Percentiles rank a stretch among this genome's conserved stretches.
These are phyloP conservation scores for Inosperma sp. DNA, from an alignment of 768 basidiomycete species.

Conservation along the genomic window DNA sequence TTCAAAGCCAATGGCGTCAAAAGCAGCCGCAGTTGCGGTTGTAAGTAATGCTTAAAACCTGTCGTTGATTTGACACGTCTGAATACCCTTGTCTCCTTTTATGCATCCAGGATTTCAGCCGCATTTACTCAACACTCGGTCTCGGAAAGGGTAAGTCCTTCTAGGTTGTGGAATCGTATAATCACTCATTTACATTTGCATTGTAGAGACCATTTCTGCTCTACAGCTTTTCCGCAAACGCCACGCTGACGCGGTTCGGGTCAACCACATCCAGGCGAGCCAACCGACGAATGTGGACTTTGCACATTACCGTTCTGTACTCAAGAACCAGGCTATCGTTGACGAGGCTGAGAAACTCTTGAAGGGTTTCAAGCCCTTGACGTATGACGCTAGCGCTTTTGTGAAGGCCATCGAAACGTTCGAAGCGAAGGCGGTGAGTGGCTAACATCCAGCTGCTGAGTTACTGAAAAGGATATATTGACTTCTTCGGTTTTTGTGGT, in stretches of 20 bases:
- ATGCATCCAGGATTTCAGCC: conserved; percentile 71
- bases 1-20: conserved; percentile 55
- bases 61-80: conserved; percentile 20
- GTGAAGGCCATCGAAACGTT: conserved; percentile 96
- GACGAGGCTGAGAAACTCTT: conserved; percentile 90
- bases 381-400: conserved; percentile 86
- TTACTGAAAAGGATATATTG: neutral
- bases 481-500: conserved; percentile 1
- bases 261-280: conserved; percentile 54
- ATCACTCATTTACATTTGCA: neutral
- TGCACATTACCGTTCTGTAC: conserved; percentile 80
- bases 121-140: conserved; percentile 76
- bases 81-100: conserved; percentile 18
- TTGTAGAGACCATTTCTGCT: conserved; percentile 79
- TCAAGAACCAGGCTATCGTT: conserved; percentile 91
- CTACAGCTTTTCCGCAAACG: conserved; percentile 97
- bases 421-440: conserved; percentile 84
- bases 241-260: conserved; percentile 80
- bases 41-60: conserved; percentile 32
- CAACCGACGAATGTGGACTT: conserved; percentile 86
- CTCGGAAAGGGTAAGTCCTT: conserved; percentile 92
- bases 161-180: too few relatives aligned
- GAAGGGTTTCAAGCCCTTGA: conserved; percentile 87
- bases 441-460: conserved; percentile 4
- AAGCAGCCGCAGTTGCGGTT: conserved; percentile 65